phyloP scores from a whole-genome alignment of 176 grass and related monocot genomes.

The Microstegium vimineum region DNA sequence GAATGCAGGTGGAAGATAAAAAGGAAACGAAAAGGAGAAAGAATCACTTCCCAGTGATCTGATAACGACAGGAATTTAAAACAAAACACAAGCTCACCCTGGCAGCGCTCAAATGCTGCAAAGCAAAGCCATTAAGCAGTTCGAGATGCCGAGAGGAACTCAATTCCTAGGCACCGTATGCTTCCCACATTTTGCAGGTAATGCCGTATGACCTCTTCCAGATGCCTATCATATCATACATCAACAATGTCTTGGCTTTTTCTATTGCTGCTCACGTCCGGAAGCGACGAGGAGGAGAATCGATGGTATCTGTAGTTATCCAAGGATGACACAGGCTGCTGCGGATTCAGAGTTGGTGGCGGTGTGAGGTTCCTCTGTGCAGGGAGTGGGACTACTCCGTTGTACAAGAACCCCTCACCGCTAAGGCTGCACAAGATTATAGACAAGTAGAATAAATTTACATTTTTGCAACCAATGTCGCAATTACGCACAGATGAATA shows the following conservation, averaged over 20 bases:
- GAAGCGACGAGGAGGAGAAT: slow-evolving; percentile 58
- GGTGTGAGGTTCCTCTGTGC: slow-evolving; percentile 69
- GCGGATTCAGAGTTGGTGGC: slow-evolving; percentile 58
- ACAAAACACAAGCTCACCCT: neutral
- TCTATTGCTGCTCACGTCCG: slow-evolving; percentile 54
- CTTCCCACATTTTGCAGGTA: slow-evolving; percentile 16
- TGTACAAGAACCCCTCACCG: slow-evolving; percentile 53
- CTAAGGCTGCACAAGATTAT: slow-evolving; percentile 45
- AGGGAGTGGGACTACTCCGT: slow-evolving; percentile 46
- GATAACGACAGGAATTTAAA: neutral
- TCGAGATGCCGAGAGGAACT: slow-evolving; percentile 18
- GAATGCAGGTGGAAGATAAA: neutral
- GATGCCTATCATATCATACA: slow-evolving; percentile 28
- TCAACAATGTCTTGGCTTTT: slow-evolving; percentile 51
- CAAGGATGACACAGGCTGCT: slow-evolving; percentile 47
- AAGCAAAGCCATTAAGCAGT: slow-evolving; percentile 33
- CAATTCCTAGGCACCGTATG: slow-evolving; percentile 18
- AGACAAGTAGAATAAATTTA: neutral
- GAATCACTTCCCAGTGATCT: neutral
- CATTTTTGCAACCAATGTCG: neutral
- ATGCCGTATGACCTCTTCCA: neutral
- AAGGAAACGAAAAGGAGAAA: neutral
- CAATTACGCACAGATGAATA: slow-evolving; percentile 2
- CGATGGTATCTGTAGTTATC: slow-evolving; percentile 63
- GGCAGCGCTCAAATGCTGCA: slow-evolving; percentile 26